Percentiles rank a stretch among this genome's conserved stretches.
These are phyloP conservation scores for Prototheca stagnorum DNA, from an alignment of 163 green algal genomes.

Conservation along the genomic window DNA sequence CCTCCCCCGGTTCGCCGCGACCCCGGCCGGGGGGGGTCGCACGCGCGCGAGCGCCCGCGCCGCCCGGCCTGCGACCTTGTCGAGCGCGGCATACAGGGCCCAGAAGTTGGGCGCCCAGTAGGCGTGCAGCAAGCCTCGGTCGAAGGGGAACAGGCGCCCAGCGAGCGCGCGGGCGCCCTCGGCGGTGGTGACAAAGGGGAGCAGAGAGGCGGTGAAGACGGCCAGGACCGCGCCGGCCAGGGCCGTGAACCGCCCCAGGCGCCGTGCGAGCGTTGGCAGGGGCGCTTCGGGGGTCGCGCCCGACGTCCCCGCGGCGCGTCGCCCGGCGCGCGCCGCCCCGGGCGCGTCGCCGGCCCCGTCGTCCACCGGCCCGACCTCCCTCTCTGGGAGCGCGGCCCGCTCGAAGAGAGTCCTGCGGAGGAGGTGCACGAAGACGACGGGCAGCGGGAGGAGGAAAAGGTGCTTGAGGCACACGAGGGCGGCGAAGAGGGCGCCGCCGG, in stretches of 20 bases:
- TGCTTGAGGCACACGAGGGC: constrained; percentile 86
- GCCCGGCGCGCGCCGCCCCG: too few relatives aligned
- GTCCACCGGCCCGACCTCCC: too few relatives aligned
- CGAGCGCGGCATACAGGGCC: constrained; percentile 71
- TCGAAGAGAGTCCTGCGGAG: too few relatives aligned
- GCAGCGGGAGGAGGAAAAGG: constrained; percentile 71
- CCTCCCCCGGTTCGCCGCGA: too few relatives aligned
- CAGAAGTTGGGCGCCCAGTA: constrained; percentile 95
- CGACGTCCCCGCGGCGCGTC: too few relatives aligned
- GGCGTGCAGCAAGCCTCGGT: constrained; percentile 68
- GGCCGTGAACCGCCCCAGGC: not conserved
- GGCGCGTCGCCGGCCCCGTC: too few relatives aligned
- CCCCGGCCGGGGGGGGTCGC: constrained; percentile 1
- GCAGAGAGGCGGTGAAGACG: constrained; percentile 40
- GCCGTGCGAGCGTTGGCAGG: too few relatives aligned
- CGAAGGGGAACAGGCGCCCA: constrained; percentile 80
- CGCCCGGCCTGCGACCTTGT: constrained; percentile 48
- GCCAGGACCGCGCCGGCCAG: constrained; percentile 18
- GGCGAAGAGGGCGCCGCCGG: constrained; percentile 47
- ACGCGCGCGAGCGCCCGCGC: constrained; percentile 9
- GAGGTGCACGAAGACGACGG: too few relatives aligned
- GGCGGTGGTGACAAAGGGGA: constrained; percentile 46
- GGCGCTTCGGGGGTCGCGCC: too few relatives aligned
- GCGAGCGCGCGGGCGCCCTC: constrained; percentile 34
- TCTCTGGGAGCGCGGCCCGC: too few relatives aligned